These are phyloP conservation scores for Rhodotorula babjevae DNA, from an alignment of 768 basidiomycete species.

Conservation along the genomic window DNA sequence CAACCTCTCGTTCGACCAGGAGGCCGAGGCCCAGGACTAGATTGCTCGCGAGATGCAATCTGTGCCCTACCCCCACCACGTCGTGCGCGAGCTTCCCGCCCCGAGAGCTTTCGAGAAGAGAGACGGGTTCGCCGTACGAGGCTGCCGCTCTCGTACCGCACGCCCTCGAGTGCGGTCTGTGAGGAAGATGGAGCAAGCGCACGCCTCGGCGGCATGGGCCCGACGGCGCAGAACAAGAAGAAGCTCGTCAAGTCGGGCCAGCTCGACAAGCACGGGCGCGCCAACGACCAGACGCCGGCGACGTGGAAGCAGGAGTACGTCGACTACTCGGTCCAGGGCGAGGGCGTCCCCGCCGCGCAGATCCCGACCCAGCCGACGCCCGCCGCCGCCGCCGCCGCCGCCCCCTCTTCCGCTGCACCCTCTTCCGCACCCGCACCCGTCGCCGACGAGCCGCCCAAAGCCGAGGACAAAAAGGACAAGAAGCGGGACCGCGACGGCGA, in stretches of 20 bases:
- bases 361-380: slow-evolving; percentile 35
- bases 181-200: too few relatives aligned
- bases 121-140: too few relatives aligned
- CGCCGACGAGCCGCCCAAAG: slow-evolving; percentile 43
- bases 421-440: slow-evolving; percentile 39
- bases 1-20: slow-evolving; percentile 62
- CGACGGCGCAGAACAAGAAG: slow-evolving; percentile 95
- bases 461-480: slow-evolving; percentile 48
- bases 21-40: slow-evolving; percentile 47
- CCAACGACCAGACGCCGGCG: slow-evolving; percentile 77
- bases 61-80: too few relatives aligned
- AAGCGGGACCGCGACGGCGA: slow-evolving; percentile 51
- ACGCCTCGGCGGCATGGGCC: slow-evolving; percentile 95
- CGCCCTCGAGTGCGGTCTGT: too few relatives aligned
- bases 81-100: too few relatives aligned
- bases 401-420: slow-evolving; percentile 40
- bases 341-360: slow-evolving; percentile 37
- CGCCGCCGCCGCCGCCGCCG: slow-evolving; percentile 24
- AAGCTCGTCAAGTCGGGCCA: slow-evolving; percentile 95
- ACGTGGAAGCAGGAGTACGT: slow-evolving; percentile 91
- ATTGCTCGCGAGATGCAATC: neutral
- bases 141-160: too few relatives aligned
- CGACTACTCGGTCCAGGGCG: slow-evolving; percentile 58
- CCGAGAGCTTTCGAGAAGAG: too few relatives aligned
- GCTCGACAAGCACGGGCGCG: slow-evolving; percentile 89